Percentiles rank a stretch among this genome's conserved stretches.
These are phyloP conservation scores for Lactifluus subvellereus DNA, from an alignment of 768 basidiomycete species.

Conservation along the genomic window DNA sequence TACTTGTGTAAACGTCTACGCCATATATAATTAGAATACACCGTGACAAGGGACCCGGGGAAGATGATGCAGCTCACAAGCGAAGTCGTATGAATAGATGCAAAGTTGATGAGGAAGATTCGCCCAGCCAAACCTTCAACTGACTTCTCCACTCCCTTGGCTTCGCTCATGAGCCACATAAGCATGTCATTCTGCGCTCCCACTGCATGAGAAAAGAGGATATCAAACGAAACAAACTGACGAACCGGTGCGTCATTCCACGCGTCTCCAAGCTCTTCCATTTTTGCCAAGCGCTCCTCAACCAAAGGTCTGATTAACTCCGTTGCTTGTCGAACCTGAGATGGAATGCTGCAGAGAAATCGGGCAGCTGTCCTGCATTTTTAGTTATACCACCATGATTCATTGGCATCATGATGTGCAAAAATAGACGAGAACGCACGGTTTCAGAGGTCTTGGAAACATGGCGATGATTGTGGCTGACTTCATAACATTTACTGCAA, in stretches of 20 bases:
- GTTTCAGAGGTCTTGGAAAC: constrained; percentile 40
- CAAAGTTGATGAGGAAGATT: constrained; percentile 37
- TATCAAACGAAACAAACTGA: background rate
- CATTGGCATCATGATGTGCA: constrained; percentile 6
- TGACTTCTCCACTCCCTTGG: constrained; percentile 27
- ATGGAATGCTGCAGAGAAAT: constrained; percentile 9
- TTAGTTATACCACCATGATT: constrained; percentile 17
- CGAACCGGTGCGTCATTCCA: constrained; percentile 8
- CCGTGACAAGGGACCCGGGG: background rate
- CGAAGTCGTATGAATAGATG: constrained; percentile 34
- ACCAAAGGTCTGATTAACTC: constrained; percentile 4
- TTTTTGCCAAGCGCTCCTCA: constrained; percentile 5
- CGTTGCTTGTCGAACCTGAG: background rate
- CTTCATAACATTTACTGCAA: constrained; percentile 34
- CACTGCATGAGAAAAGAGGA: background rate
- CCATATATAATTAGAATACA: background rate
- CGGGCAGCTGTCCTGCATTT: constrained; percentile 28
- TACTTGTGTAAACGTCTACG: constrained; percentile 8
- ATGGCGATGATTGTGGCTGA: constrained; percentile 32
- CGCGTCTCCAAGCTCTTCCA: constrained; percentile 18
- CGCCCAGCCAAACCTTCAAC: constrained; percentile 29
- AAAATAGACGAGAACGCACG: constrained; percentile 32
- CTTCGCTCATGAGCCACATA: constrained; percentile 37
- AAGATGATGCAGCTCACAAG: constrained; percentile 24
- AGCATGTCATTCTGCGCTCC: constrained; percentile 35